Conservation (phyloP, 139 green algal species). For the Gonium pectorale region DNA sequence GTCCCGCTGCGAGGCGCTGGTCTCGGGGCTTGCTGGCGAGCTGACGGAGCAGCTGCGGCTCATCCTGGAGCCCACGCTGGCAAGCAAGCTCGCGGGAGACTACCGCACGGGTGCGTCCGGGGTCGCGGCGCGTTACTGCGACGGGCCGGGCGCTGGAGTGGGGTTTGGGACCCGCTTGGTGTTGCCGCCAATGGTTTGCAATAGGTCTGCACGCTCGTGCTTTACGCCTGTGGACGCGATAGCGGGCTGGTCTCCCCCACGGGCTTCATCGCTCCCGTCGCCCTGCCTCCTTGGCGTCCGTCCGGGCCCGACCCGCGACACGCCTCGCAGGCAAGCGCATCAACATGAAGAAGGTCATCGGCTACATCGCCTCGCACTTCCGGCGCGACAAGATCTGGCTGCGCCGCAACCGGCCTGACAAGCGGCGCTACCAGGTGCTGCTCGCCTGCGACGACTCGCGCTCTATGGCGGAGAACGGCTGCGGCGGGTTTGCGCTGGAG, state of each 20-base stretch:
- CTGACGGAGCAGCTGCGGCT: conserved; percentile 97
- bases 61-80: conserved; percentile 94
- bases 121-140: too few species aligned
- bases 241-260: too few species aligned
- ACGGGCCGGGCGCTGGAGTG: too few species aligned
- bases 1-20: conserved; percentile 87
- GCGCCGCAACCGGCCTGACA: conserved; percentile 91
- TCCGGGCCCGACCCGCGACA: too few species aligned
- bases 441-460: conserved; percentile 91
- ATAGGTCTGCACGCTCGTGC: too few species aligned
- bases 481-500: conserved; percentile 91
- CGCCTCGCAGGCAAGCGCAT: conserved; percentile 89
- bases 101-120: conserved; percentile 88
- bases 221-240: too few species aligned
- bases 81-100: conserved; percentile 90
- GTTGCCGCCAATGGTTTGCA: too few species aligned
- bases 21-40: conserved; percentile 78
- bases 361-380: conserved; percentile 97
- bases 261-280: too few species aligned
- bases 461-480: conserved; percentile 94
- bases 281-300: not conserved
- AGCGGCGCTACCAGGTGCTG: conserved; percentile 94
- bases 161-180: too few species aligned
- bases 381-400: conserved; percentile 99
- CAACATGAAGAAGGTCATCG: conserved; percentile 99